Percentiles rank a stretch among this genome's conserved stretches.
Conservation (phyloP, 768 basidiomycete species). For the Phanerodontia chrysosporium region DNA sequence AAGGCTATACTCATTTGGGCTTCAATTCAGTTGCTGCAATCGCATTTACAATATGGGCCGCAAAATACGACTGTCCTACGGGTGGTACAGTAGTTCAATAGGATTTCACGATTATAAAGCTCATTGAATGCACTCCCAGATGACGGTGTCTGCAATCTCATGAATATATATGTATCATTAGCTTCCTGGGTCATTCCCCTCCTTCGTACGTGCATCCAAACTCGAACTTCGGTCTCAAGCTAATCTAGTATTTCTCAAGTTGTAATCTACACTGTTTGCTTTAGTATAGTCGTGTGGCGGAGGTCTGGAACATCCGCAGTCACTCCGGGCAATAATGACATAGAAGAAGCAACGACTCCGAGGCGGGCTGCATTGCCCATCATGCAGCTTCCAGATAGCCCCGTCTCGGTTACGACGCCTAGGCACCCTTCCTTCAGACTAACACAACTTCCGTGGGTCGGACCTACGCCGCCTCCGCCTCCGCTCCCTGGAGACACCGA, state of each 20-base stretch:
- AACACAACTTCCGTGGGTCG: conserved; percentile 8
- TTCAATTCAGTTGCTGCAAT: conserved; percentile 35
- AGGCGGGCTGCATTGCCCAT: conserved; percentile 6
- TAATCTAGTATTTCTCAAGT: conserved; percentile 30
- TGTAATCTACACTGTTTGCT: conserved; percentile 37
- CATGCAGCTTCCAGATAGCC: conserved; percentile 2
- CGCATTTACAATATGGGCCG: conserved; percentile 39
- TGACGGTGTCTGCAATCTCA: conserved; percentile 41
- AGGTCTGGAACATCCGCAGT: neutral
- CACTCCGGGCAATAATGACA: neutral
- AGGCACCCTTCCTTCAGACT: conserved; percentile 1
- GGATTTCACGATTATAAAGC: too few species aligned
- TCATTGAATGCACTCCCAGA: conserved; percentile 12
- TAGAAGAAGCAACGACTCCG: conserved; percentile 4
- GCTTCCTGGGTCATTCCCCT: conserved; percentile 52
- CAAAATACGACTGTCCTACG: conserved; percentile 38
- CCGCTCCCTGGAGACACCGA: neutral
- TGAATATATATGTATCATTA: conserved; percentile 45
- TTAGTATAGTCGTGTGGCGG: conserved; percentile 20
- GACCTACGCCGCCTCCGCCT: neutral
- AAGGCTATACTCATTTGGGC: neutral
- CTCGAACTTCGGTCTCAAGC: conserved; percentile 7
- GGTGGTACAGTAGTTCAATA: neutral
- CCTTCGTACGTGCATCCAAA: conserved; percentile 36
- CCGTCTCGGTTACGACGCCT: too few species aligned